Percentiles rank a stretch among this genome's conserved stretches.
phyloP scores from a whole-genome alignment of 2,329 filamentous ascomycete species.

The Bipolaris victoriae region DNA sequence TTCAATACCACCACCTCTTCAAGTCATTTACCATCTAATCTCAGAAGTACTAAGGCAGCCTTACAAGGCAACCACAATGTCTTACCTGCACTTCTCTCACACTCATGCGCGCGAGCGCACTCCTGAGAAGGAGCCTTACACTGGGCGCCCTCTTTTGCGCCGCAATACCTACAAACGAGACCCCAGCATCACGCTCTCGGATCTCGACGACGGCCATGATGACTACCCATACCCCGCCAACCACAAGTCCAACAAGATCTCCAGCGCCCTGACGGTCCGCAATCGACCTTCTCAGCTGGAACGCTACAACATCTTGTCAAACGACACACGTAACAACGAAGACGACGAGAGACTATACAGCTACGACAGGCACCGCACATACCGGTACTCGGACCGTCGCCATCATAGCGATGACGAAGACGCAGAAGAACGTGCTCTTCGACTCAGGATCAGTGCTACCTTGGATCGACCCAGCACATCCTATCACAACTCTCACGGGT shows the following conservation, averaged over 20 bases:
- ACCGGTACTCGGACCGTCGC: conserved; percentile 14
- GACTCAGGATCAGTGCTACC: conserved; percentile 29
- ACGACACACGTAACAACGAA: conserved; percentile 12
- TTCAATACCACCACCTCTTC: neutral
- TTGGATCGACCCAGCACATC: conserved; percentile 29
- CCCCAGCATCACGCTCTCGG: conserved; percentile 30
- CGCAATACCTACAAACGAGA: conserved; percentile 35
- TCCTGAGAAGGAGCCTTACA: conserved; percentile 22
- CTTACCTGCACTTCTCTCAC: conserved; percentile 30
- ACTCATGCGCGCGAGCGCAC: conserved; percentile 32
- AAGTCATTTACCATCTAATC: neutral
- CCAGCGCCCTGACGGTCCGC: conserved; percentile 36
- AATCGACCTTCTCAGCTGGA: conserved; percentile 36
- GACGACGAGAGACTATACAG: conserved; percentile 11
- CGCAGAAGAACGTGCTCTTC: conserved; percentile 30
- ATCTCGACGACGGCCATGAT: conserved; percentile 36
- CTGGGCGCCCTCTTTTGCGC: conserved; percentile 28
- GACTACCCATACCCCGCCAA: conserved; percentile 36
- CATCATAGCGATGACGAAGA: conserved; percentile 20
- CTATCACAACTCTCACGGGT: conserved; percentile 14
- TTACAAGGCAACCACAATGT: conserved; percentile 27
- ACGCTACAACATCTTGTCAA: conserved; percentile 43
- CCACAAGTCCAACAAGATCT: conserved; percentile 23
- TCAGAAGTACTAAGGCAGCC: neutral
- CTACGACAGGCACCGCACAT: conserved; percentile 13